Base-by-base conservation (phyloP, 345 rosid species). In the Syzygium jambos region DNA sequence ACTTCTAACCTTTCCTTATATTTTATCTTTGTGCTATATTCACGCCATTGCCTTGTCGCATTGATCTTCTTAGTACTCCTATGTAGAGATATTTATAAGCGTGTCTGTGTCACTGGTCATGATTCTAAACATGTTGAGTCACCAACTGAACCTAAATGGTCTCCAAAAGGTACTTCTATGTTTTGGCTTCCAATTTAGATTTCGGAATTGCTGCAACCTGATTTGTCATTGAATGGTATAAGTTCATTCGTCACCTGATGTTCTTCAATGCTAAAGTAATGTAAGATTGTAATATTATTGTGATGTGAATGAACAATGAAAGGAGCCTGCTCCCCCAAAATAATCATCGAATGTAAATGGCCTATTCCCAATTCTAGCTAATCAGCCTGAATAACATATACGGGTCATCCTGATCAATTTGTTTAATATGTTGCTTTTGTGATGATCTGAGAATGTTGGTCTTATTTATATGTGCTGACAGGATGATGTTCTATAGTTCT, bases 91-190 rank as follows among this genome's bases (percentile, higher is more conserved):
- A 83, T 95, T 86, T 88, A 91, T 88, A 93, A 93, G 57, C 94
- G 95, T 30, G 84, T 90, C 41, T 96, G 98, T 88, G 93, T 98
- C 86, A 96, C 99, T 89, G 98, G 99, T 88, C 87, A 84, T 89
- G 95, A 95, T 93, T 93, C 96, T 63, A 88, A 92, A n/a, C 80
- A 92, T 86, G 89, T 94, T 59, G 99, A 98, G 92, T 94, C 99
- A 68, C 98, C 99, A 73, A 95, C 96, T 59, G 99, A 98, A 89
- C 99, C 98, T 7, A 95, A 95, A 91, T 98, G 99, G 99, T 98
- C 99, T 43, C 87, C 98, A 63, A 89, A 90, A 89, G 99, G 99
- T 96, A 91, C 56, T 51, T 57, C 38, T 34, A 87, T 80, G 11
- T n/a, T 73, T 89, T 82, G 41, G 63, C 41, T 85, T 30, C 25